Evolutionary conservation across 1,139 yeast species (phyloP).

Genomic region (Pichia sp.): DNA sequence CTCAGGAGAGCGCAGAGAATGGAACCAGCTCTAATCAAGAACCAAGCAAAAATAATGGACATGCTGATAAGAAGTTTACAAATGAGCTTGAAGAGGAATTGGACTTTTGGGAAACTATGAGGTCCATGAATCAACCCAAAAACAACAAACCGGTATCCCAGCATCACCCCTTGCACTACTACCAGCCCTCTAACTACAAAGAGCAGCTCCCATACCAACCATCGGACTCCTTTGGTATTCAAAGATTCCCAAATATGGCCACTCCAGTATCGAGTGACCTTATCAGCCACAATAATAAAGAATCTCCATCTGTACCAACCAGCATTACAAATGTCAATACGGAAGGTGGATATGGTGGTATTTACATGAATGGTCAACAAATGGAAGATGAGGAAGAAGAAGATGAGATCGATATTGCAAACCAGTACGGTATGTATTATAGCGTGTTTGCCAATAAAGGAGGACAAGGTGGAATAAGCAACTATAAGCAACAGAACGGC

Average conservation of each 20-base stretch:
- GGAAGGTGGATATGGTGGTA: slow-evolving; percentile 13
- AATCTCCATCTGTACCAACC: slow-evolving; percentile 7
- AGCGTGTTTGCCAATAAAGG: slow-evolving; percentile 22
- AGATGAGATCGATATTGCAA: slow-evolving; percentile 24
- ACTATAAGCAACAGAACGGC: slow-evolving; percentile 2
- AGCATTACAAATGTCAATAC: slow-evolving; percentile 5
- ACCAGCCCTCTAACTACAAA: slow-evolving; percentile 20
- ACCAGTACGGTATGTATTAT: slow-evolving; percentile 27
- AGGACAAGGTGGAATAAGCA: slow-evolving; percentile 6
- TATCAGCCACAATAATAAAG: slow-evolving; percentile 4
- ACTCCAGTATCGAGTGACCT: slow-evolving; percentile 11
- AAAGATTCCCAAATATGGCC: slow-evolving; percentile 17
- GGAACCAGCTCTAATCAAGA: background rate
- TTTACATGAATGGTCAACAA: slow-evolving; percentile 20
- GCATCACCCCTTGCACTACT: slow-evolving; percentile 42
- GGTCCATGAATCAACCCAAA: slow-evolving; percentile 38
- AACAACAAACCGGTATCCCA: slow-evolving; percentile 35
- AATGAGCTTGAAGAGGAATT: slow-evolving; percentile 40
- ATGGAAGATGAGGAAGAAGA: slow-evolving; percentile 24
- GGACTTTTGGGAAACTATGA: slow-evolving; percentile 68
- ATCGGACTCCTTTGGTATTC: slow-evolving; percentile 17
- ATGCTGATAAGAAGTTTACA: slow-evolving; percentile 8
- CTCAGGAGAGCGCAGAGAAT: slow-evolving; percentile 18
- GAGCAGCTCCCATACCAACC: slow-evolving; percentile 16
- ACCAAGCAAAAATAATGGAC: background rate